A percentile compares a stretch with the other conserved stretches of the same genome.
These are phyloP conservation scores for Cytospora schulzeri DNA, from an alignment of 2,329 filamentous ascomycete genomes.

Conservation along the genomic window DNA sequence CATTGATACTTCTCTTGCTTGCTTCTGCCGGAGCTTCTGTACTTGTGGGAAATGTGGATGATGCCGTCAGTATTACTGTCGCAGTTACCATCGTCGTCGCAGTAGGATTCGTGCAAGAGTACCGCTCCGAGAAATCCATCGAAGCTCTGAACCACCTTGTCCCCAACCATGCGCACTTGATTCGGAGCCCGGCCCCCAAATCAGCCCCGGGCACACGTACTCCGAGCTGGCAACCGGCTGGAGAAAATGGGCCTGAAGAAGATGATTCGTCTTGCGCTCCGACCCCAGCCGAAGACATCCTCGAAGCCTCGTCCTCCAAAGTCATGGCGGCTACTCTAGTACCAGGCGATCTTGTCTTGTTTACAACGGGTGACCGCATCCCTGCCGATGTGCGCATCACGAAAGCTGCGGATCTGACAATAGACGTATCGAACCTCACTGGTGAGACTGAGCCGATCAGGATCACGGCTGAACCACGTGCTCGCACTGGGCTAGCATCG, in stretches of 20 bases:
- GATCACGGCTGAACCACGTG: constrained; percentile 67
- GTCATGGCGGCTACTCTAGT: constrained; percentile 87
- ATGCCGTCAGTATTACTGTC: constrained; percentile 92
- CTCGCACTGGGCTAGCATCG: constrained; percentile 36
- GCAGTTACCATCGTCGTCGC: constrained; percentile 96
- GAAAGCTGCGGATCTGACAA: constrained; percentile 83
- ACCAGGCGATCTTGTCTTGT: constrained; percentile 88
- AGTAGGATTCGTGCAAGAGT: constrained; percentile 96
- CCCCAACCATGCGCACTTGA: constrained; percentile 93
- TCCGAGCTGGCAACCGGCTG: constrained; percentile 51
- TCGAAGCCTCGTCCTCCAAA: constrained; percentile 77
- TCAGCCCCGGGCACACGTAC: constrained; percentile 38
- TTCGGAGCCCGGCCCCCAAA: constrained; percentile 59
- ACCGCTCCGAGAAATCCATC: constrained; percentile 94
- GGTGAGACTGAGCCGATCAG: constrained; percentile 93
- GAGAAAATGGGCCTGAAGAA: constrained; percentile 33
- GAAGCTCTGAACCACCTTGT: constrained; percentile 93
- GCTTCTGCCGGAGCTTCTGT: constrained; percentile 87
- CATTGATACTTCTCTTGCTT: constrained; percentile 87
- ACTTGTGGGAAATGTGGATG: constrained; percentile 89
- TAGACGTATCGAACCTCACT: constrained; percentile 95
- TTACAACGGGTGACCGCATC: constrained; percentile 94
- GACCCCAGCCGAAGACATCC: constrained; percentile 62
- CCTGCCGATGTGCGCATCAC: constrained; percentile 96
- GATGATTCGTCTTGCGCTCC: constrained; percentile 55